Conservation (phyloP, 1,139 yeast genomes). For the Candida glucosophila region DNA sequence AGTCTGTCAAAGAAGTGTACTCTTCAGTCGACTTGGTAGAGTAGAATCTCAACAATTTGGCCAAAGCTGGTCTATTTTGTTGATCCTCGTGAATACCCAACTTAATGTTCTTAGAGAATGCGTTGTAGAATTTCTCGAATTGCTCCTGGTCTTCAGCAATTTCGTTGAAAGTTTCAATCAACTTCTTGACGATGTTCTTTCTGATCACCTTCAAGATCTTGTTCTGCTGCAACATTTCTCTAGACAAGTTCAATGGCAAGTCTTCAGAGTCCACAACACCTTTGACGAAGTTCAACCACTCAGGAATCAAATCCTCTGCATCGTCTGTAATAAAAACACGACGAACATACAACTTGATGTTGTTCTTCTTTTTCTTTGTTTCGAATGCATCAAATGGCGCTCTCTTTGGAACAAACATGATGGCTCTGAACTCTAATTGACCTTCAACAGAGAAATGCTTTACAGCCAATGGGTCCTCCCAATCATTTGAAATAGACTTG, state of each 20-base stretch:
- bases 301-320: conserved; percentile 98
- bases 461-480: conserved; percentile 99
- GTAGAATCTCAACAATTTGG: conserved; percentile 94
- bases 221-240: conserved; percentile 99
- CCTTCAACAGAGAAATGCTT: conserved; percentile 99
- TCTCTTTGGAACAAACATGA: conserved; percentile 96
- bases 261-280: conserved; percentile 99
- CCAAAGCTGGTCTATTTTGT: conserved; percentile 92
- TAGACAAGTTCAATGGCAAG: conserved; percentile 98
- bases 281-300: conserved; percentile 94
- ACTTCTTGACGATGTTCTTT: conserved; percentile 98
- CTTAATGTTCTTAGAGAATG: conserved; percentile 97
- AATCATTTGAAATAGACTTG: conserved; percentile 98
- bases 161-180: conserved; percentile 97
- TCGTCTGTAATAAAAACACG: conserved; percentile 99
- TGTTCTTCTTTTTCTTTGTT: conserved; percentile 96
- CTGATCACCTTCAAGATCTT: conserved; percentile 98
- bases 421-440: conserved; percentile 98
- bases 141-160: conserved; percentile 98
- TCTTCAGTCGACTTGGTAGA: conserved; percentile 95
- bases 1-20: conserved; percentile 89
- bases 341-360: conserved; percentile 98
- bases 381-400: conserved; percentile 99
- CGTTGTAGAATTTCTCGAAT: conserved; percentile 97
- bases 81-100: conserved; percentile 99